Percentiles rank a stretch among this genome's conserved stretches.
phyloP scores from a whole-genome alignment of 2,329 filamentous ascomycete species.

The Trichothecium sympodiale region DNA sequence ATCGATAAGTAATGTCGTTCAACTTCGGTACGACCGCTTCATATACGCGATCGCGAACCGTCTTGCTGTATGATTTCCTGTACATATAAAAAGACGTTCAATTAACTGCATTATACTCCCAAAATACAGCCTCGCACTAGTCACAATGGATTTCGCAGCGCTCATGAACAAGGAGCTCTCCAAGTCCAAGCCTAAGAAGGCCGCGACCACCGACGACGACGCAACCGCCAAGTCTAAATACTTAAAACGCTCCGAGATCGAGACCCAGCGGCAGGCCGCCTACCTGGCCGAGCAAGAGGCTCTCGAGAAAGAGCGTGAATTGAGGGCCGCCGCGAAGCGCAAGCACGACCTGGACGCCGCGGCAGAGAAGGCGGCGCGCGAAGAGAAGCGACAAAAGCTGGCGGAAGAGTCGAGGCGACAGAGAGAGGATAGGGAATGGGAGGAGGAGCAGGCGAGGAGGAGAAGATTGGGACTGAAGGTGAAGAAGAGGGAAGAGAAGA shows the following conservation, averaged over 20 bases:
- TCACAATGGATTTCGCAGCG: constrained; percentile 84
- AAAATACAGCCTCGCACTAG: neutral
- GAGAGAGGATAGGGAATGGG: constrained; percentile 61
- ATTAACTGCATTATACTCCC: too few species aligned
- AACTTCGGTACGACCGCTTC: too few species aligned
- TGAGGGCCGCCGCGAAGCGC: constrained; percentile 65
- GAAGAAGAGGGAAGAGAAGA: constrained; percentile 33
- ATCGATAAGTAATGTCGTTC: constrained; percentile 1
- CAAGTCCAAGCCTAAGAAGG: constrained; percentile 51
- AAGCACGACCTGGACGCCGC: constrained; percentile 81
- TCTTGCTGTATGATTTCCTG: too few species aligned
- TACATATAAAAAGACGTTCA: too few species aligned
- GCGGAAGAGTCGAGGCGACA: constrained; percentile 67
- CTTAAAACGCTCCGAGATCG: constrained; percentile 72
- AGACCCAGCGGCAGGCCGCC: constrained; percentile 67
- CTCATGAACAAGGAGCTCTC: constrained; percentile 90
- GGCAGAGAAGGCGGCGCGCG: constrained; percentile 54
- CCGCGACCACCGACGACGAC: constrained; percentile 31
- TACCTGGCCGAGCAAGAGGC: constrained; percentile 75
- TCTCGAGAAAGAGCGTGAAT: constrained; percentile 59
- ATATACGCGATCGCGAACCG: too few species aligned
- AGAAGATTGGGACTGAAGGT: constrained; percentile 75
- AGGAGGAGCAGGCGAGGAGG: constrained; percentile 61
- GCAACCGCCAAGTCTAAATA: constrained; percentile 55
- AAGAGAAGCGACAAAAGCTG: constrained; percentile 71